A percentile compares a stretch with the other conserved stretches of the same genome.
Evolutionary conservation across 352 stramenopile genomes (phyloP).

Genomic region (Phytophthora crassamura): DNA sequence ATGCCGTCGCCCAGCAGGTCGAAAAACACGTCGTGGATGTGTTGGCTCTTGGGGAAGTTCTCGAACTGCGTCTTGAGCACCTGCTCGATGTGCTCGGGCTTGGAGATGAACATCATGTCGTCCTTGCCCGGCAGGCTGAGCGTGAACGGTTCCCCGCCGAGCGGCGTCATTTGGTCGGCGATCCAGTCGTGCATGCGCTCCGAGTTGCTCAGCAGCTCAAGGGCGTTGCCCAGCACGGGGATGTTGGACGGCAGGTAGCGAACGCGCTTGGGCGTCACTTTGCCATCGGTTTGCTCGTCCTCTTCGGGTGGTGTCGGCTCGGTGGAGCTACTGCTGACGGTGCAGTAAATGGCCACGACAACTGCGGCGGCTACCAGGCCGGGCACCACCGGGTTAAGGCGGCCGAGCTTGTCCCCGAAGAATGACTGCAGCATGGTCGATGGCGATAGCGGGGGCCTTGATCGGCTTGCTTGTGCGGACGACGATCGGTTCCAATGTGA

Average conservation of each 20-base stretch:
- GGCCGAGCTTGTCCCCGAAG: slow-evolving; percentile 24
- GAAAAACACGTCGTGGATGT: slow-evolving; percentile 47
- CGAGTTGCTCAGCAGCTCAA: slow-evolving; percentile 49
- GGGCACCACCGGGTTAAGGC: slow-evolving; percentile 24
- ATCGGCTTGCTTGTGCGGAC: slow-evolving; percentile 3
- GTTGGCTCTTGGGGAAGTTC: slow-evolving; percentile 65
- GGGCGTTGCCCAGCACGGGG: slow-evolving; percentile 39
- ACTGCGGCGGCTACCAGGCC: slow-evolving; percentile 23
- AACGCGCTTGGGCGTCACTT: slow-evolving; percentile 26
- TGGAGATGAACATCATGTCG: slow-evolving; percentile 47
- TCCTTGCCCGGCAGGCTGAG: slow-evolving; percentile 39
- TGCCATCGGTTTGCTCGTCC: slow-evolving; percentile 8
- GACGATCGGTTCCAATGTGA: slow-evolving; percentile 12
- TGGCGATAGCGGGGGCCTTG: background rate
- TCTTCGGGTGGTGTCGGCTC: slow-evolving; percentile 1
- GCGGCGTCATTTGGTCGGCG: slow-evolving; percentile 38
- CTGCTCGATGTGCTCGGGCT: slow-evolving; percentile 42
- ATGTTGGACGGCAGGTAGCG: slow-evolving; percentile 43
- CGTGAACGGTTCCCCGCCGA: slow-evolving; percentile 45
- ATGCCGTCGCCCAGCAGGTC: slow-evolving; percentile 69
- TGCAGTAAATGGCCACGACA: slow-evolving; percentile 29
- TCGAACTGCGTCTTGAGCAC: slow-evolving; percentile 57
- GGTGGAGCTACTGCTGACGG: slow-evolving; percentile 5
- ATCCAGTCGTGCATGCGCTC: slow-evolving; percentile 62
- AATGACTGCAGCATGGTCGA: slow-evolving; percentile 29